Conservation (phyloP, 768 basidiomycete species). For the Floccularia luteovirens region DNA sequence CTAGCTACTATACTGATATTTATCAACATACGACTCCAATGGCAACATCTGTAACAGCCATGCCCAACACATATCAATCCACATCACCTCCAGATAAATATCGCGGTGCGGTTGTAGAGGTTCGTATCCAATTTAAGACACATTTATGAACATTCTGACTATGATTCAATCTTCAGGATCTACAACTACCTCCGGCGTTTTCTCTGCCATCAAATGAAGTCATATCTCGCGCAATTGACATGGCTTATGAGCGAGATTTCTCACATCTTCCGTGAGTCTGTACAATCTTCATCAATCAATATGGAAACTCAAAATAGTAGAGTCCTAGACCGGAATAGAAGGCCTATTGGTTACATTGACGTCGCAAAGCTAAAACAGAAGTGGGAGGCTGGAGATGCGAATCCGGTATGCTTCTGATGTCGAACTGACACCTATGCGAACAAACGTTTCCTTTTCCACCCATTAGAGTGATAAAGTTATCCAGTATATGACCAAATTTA, state of each 20-base stretch:
- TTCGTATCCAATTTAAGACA: constrained; percentile 16
- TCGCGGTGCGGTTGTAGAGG: constrained; percentile 89
- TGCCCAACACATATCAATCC: too few relatives aligned
- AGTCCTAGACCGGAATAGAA: constrained; percentile 64
- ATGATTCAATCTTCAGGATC: constrained; percentile 38
- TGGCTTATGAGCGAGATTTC: constrained; percentile 92
- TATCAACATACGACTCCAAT: too few relatives aligned
- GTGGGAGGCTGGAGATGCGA: constrained; percentile 69
- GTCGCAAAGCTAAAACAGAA: constrained; percentile 65
- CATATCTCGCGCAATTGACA: constrained; percentile 71
- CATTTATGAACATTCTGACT: neutral
- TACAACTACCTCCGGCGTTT: constrained; percentile 85
- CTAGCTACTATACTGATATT: too few relatives aligned
- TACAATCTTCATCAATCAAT: neutral
- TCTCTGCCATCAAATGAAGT: constrained; percentile 65
- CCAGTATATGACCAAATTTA: constrained; percentile 68
- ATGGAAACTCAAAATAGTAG: constrained; percentile 26
- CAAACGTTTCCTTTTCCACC: constrained; percentile 1
- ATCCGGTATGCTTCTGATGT: constrained; percentile 44
- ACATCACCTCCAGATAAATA: too few relatives aligned
- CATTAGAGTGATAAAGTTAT: constrained; percentile 65
- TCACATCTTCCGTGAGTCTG: constrained; percentile 77
- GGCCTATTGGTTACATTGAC: constrained; percentile 81
- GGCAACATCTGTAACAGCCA: too few relatives aligned
- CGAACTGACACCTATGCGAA: neutral